phyloP scores from a whole-genome alignment of 2,329 filamentous ascomycete genomes.

The Tolypocladium pustulatum region DNA sequence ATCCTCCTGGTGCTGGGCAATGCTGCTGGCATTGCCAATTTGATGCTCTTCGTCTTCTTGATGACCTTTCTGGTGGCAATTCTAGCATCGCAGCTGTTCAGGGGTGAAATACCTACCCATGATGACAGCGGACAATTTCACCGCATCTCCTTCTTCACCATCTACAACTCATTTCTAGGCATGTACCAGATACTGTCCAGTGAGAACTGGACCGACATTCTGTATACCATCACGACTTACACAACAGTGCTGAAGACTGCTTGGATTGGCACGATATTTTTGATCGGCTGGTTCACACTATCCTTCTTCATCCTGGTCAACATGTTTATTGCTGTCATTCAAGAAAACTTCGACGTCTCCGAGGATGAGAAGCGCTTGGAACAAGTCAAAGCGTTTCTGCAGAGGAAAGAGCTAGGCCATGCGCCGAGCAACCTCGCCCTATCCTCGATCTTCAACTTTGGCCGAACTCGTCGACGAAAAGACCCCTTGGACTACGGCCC shows the following conservation, averaged over 20 bases:
- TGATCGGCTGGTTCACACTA: slow-evolving; percentile 93
- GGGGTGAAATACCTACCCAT: slow-evolving; percentile 66
- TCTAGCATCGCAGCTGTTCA: slow-evolving; percentile 85
- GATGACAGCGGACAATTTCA: slow-evolving; percentile 51
- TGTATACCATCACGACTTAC: slow-evolving; percentile 71
- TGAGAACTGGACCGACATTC: slow-evolving; percentile 85
- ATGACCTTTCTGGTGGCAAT: slow-evolving; percentile 92
- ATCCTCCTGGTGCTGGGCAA: slow-evolving; percentile 86
- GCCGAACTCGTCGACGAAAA: slow-evolving; percentile 47
- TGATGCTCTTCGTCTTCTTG: slow-evolving; percentile 93
- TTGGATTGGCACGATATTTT: slow-evolving; percentile 86
- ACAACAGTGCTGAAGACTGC: slow-evolving; percentile 58
- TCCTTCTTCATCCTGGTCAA: slow-evolving; percentile 94
- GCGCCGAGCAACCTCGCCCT: slow-evolving; percentile 66
- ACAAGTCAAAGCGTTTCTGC: slow-evolving; percentile 89
- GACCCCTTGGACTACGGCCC: slow-evolving; percentile 89
- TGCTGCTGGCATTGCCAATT: slow-evolving; percentile 79
- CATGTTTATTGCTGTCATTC: slow-evolving; percentile 99
- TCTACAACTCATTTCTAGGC: slow-evolving; percentile 91
- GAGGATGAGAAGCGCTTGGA: slow-evolving; percentile 96
- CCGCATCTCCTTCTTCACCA: slow-evolving; percentile 71
- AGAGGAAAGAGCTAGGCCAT: slow-evolving; percentile 75
- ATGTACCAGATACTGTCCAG: slow-evolving; percentile 97
- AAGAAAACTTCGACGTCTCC: slow-evolving; percentile 97
- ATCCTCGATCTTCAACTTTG: slow-evolving; percentile 57